Conservation (phyloP, 2,329 filamentous ascomycete genomes). For the Colletotrichum echinochloae region DNA sequence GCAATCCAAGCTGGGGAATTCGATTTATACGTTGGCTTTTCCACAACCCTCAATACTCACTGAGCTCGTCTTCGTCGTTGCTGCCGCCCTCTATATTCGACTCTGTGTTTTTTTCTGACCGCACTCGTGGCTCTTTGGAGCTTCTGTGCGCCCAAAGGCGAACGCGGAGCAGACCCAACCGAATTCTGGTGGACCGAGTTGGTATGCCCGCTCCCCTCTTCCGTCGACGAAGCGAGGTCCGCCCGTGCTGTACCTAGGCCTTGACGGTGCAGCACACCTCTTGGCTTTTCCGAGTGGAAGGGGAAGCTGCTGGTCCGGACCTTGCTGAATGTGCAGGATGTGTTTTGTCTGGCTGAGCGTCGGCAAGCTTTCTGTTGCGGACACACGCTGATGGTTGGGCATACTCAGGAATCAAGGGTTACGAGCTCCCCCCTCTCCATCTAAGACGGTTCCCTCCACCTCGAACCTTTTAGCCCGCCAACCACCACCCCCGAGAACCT, state of each 20-base stretch:
- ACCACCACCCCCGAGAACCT: slow-evolving; percentile 8
- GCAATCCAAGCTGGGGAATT: slow-evolving; percentile 44
- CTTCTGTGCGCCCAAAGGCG: slow-evolving; percentile 27
- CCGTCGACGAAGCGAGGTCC: slow-evolving; percentile 22
- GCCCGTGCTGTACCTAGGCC: slow-evolving; percentile 17
- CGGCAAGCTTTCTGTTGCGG: slow-evolving; percentile 18
- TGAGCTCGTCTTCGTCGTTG: background rate
- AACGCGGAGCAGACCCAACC: slow-evolving; percentile 34
- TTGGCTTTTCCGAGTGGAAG: slow-evolving; percentile 11
- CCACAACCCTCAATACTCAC: slow-evolving; percentile 15
- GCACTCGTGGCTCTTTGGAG: slow-evolving; percentile 17
- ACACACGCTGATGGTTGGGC: slow-evolving; percentile 39
- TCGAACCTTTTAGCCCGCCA: slow-evolving; percentile 19
- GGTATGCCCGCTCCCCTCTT: slow-evolving; percentile 39
- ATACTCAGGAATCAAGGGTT: slow-evolving; percentile 39
- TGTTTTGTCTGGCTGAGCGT: slow-evolving; percentile 16
- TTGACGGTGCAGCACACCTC: slow-evolving; percentile 14
- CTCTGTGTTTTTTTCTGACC: background rate
- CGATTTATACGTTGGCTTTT: slow-evolving; percentile 30
- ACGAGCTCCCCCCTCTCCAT: slow-evolving; percentile 33
- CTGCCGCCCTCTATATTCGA: slow-evolving; percentile 23
- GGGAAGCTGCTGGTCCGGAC: background rate
- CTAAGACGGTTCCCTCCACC: slow-evolving; percentile 24
- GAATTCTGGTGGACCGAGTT: slow-evolving; percentile 40
- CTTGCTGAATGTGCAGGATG: slow-evolving; percentile 1